Evolutionary conservation across 495 filamentous ascomycete genomes (phyloP).

Genomic region (Zalerion maritima): DNA sequence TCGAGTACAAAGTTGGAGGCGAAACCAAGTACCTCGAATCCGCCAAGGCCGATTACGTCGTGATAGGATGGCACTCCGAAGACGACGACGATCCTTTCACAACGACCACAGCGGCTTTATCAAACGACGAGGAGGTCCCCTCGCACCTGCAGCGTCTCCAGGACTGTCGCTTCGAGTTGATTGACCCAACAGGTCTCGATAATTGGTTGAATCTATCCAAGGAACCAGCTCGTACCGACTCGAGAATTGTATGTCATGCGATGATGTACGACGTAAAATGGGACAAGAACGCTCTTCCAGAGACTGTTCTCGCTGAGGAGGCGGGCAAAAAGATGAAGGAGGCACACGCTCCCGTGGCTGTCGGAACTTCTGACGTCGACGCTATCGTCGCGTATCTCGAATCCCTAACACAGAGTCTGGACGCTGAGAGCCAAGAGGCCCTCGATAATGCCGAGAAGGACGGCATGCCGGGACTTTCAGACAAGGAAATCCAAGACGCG

Average conservation of each 20-base stretch:
- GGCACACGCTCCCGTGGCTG: conserved; percentile 16
- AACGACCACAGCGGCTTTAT: background rate
- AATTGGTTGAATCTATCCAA: conserved; percentile 3
- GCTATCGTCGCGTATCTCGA: conserved; percentile 24
- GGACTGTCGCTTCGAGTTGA: conserved; percentile 3
- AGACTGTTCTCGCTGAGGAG: conserved; percentile 17
- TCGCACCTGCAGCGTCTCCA: conserved; percentile 4
- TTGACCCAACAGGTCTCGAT: background rate
- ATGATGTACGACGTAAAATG: conserved; percentile 32
- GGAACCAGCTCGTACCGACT: conserved; percentile 1
- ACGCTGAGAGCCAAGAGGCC: background rate
- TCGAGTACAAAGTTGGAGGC: conserved; percentile 17
- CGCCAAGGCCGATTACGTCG: conserved; percentile 30
- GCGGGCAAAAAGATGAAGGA: conserved; percentile 1
- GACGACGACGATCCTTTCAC: conserved; percentile 12
- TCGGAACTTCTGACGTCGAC: conserved; percentile 34
- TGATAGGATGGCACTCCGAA: conserved; percentile 36
- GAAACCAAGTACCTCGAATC: conserved; percentile 9
- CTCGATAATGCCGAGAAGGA: background rate
- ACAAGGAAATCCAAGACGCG: too few species aligned
- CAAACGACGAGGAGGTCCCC: background rate
- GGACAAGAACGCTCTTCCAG: conserved; percentile 13
- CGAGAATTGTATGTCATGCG: conserved; percentile 23
- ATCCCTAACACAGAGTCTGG: conserved; percentile 3
- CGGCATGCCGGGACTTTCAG: too few species aligned